Evolutionary conservation across 257 asterid genomes (phyloP), one percentile per base, ranked within the genome.

Genomic region (Nicotiana sylvestris): DNA sequence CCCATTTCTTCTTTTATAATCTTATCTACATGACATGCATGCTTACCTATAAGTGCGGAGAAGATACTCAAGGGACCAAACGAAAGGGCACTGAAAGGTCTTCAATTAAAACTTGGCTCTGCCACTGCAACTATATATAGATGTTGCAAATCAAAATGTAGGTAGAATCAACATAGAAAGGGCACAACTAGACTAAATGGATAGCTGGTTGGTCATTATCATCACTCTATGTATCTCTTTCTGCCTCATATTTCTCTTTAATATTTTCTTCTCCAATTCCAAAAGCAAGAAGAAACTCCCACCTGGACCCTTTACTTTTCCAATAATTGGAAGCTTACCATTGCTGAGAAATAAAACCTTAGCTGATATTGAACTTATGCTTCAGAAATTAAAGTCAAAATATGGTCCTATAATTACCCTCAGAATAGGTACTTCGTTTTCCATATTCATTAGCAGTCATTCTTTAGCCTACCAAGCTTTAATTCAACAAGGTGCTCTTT

Each of bases 351-450:
- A n/a, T 37, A 70, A 39, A 43, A 10, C 92, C 16, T 27, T 90
- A 81, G 81, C 78, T 81, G 88, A 87, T 61, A 21, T 87, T 32
- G 88, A 86, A 83, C 16, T 61, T 9, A 39, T 83, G 43, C 86
- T 90, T 81, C 89, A 85, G 43, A 66, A 79, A 70, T 81, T 89
- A 53, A 79, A 33, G 9, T 53, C 81, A 69, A 83, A 64, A 11
- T 81, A 86, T 66, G 92, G 92, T 58, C 90, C 93, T 32, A 83
- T 90, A 64, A 83, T 90, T 81, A 69, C 49, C 1, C 12, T 90
- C 56, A 86, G 21, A 55, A 76, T 88, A 66, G 86, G 78, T 4
- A 39, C 32, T 37, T 83, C 84, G 0, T 10, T 6, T 61, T 70
- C 89, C 15, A 82, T 89, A 8, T 85, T 87, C 85, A 86, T 89